Percentiles rank a stretch among this genome's conserved stretches.
Conservation (phyloP, 768 basidiomycete species). For the Boletus bicolor region DNA sequence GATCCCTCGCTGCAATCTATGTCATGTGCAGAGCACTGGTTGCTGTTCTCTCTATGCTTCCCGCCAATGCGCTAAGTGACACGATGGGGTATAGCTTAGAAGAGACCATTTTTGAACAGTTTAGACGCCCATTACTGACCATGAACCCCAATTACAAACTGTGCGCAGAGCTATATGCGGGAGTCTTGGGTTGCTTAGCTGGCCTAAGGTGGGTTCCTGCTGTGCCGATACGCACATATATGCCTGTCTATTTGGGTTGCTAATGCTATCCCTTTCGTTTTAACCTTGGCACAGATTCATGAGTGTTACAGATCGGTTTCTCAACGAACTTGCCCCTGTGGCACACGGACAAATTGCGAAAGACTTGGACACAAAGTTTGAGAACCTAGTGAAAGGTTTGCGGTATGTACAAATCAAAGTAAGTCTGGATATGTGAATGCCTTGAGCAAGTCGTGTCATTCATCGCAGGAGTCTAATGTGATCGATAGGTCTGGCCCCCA, state of each 20-base stretch:
- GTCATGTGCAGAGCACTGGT: slow-evolving; percentile 88
- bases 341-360: slow-evolving; percentile 73
- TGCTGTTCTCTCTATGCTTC: slow-evolving; percentile 65
- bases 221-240: neutral
- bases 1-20: slow-evolving; percentile 81
- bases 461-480: neutral
- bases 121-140: slow-evolving; percentile 59
- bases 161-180: slow-evolving; percentile 81
- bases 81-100: slow-evolving; percentile 78
- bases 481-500: slow-evolving; percentile 80
- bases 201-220: slow-evolving; percentile 60
- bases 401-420: slow-evolving; percentile 83
- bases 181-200: slow-evolving; percentile 80
- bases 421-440: slow-evolving; percentile 1
- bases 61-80: slow-evolving; percentile 78
- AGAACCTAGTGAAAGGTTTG: slow-evolving; percentile 80
- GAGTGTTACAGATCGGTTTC: slow-evolving; percentile 90
- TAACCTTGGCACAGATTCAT: slow-evolving; percentile 55
- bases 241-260: neutral
- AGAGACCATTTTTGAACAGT: slow-evolving; percentile 85
- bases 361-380: slow-evolving; percentile 78
- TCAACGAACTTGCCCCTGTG: slow-evolving; percentile 73
- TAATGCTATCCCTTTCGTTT: neutral
- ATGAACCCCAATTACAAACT: slow-evolving; percentile 73
- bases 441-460: neutral